Evolutionary conservation across 75 land plant species (phyloP).

Genomic region (Cunninghamia lanceolata): DNA sequence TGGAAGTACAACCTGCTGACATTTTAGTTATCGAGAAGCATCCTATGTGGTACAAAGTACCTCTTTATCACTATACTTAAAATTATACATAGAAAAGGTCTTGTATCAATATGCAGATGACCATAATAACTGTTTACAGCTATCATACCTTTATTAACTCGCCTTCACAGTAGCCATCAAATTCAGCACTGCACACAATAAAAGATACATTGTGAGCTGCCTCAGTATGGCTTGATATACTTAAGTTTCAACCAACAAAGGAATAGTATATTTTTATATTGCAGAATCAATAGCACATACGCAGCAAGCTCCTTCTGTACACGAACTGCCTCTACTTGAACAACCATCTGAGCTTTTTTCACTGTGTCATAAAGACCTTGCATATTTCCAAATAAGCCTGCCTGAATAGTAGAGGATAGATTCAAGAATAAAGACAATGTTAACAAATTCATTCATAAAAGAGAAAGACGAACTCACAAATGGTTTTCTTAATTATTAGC

Average conservation of each 20-base stretch:
- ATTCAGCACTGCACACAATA: slow-evolving; percentile 72
- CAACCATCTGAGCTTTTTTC: slow-evolving; percentile 95
- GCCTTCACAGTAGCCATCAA: slow-evolving; percentile 99
- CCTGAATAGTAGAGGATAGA: slow-evolving; percentile 28
- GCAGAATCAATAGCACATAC: slow-evolving; percentile 45
- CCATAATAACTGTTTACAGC: not conserved
- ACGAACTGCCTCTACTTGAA: slow-evolving; percentile 97
- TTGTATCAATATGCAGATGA: not conserved
- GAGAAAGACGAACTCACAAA: not conserved
- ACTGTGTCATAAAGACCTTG: slow-evolving; percentile 95
- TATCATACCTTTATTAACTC: slow-evolving; percentile 87
- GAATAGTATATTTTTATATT: not conserved
- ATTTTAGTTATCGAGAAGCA: not conserved
- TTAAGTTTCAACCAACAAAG: not conserved
- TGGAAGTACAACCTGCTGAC: not conserved
- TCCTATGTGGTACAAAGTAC: not conserved
- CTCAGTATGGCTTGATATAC: slow-evolving; percentile 1
- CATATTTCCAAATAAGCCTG: slow-evolving; percentile 89
- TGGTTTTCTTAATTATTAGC: not conserved
- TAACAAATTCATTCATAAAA: not conserved
- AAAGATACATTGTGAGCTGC: not conserved
- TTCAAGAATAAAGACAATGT: not conserved
- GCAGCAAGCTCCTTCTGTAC: slow-evolving; percentile 96
- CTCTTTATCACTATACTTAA: not conserved
- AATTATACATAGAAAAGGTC: not conserved